phyloP scores from a whole-genome alignment of 345 rosid species.

The Euphorbia pulcherrima region DNA sequence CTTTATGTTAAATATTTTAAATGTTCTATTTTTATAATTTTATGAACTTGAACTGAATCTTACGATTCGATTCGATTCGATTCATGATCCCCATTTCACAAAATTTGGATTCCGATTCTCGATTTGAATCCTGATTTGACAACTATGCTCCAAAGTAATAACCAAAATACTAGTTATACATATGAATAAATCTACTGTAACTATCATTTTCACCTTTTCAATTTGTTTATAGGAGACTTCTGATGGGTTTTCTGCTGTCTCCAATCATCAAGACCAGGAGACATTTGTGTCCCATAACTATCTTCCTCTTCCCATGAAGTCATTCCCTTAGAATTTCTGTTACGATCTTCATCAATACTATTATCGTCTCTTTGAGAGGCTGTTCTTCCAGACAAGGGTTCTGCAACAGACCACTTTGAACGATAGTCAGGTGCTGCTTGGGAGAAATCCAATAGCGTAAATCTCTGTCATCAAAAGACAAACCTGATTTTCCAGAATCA shows the following conservation, averaged over 20 bases:
- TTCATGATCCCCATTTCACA: too few relatives aligned
- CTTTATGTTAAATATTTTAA: too few relatives aligned
- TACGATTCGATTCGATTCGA: too few relatives aligned
- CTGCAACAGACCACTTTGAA: constrained; percentile 46
- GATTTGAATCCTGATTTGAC: too few relatives aligned
- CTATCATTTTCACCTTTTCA: constrained; percentile 51
- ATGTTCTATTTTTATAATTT: too few relatives aligned
- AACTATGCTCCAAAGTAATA: not conserved
- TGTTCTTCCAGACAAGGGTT: constrained; percentile 55
- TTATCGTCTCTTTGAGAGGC: constrained; percentile 45
- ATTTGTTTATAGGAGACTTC: constrained; percentile 58
- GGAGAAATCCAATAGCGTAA: constrained; percentile 44
- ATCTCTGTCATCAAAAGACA: constrained; percentile 43
- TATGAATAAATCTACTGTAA: not conserved
- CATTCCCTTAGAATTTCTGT: constrained; percentile 29
- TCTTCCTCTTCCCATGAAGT: constrained; percentile 43
- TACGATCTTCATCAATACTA: constrained; percentile 26
- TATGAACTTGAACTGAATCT: too few relatives aligned
- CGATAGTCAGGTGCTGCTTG: constrained; percentile 39
- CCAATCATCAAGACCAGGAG: constrained; percentile 78
- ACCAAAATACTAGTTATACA: not conserved
- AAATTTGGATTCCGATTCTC: too few relatives aligned
- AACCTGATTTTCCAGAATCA: constrained; percentile 38
- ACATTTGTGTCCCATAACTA: constrained; percentile 53
- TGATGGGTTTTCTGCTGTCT: constrained; percentile 49